Evolutionary conservation across 2,329 filamentous ascomycete genomes (phyloP).

Genomic region (Penicillium sp.): DNA sequence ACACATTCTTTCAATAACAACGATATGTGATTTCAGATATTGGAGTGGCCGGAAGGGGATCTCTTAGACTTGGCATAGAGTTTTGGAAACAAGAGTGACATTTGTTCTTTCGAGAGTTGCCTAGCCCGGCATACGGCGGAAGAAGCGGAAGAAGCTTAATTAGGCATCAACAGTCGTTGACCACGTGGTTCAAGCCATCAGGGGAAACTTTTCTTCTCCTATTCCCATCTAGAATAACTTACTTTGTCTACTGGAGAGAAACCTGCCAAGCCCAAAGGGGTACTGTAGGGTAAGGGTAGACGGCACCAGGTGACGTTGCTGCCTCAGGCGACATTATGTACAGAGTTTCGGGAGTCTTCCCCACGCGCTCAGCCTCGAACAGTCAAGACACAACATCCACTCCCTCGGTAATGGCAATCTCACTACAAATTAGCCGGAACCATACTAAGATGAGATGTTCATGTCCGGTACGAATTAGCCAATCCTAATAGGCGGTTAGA

Average conservation of each 20-base stretch:
- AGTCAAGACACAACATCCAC: background rate
- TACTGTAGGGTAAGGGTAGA: background rate
- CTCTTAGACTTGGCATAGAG: constrained; percentile 68
- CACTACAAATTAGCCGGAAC: background rate
- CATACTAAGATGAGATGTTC: background rate
- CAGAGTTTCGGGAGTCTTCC: background rate
- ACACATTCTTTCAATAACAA: constrained; percentile 88
- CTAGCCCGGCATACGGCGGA: constrained; percentile 76
- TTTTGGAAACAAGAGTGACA: constrained; percentile 78
- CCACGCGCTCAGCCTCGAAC: background rate
- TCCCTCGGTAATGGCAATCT: background rate
- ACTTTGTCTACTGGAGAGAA: constrained; percentile 32
- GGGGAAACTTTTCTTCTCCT: background rate
- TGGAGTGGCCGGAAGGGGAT: constrained; percentile 48
- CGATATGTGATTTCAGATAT: constrained; percentile 66
- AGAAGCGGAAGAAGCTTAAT: constrained; percentile 56
- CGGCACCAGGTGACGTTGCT: background rate
- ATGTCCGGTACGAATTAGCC: background rate
- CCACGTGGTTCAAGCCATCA: background rate
- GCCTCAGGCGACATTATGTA: background rate
- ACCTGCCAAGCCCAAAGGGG: constrained; percentile 46
- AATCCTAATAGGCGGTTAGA: background rate
- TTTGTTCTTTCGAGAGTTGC: constrained; percentile 68
- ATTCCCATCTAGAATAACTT: constrained; percentile 24
- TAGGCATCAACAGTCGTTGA: constrained; percentile 7